Base-by-base conservation (phyloP, 768 basidiomycete genomes). In the Tylopilus intermedius region DNA sequence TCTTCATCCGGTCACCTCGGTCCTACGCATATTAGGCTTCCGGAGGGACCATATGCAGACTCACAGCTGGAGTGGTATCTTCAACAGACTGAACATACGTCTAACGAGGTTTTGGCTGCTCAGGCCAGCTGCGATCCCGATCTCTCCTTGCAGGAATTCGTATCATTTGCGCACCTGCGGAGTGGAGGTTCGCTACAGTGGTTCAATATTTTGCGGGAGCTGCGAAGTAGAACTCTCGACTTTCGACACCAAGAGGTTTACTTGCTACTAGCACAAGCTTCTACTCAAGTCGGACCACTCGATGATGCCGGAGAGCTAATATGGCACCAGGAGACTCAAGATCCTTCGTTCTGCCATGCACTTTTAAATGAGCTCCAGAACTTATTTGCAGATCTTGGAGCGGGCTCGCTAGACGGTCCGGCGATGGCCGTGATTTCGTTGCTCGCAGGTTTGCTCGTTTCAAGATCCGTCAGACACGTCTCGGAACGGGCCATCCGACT, bases 81-180 rank as follows among this genome's bases (percentile, higher is more conserved):
- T 5, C 73, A 5, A 61, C 56, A 14, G 18, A 18, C 18, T 18
- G 18, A 18, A 18, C 74, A 78, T 45, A 71, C 72, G 0, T 65
- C 76, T 1, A 82, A 82, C 45, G 56, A 67, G 15, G 60, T 76
- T 32, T 57, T 82, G 26, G 72, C 74, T 24, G 57, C 62, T 15
- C 80, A 82, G 51, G 54, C 54, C 0, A 61, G 68, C 8, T 79
- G 78, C 50, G 74, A 73, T 5, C 43, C 47, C n/a, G 64, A 72
- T 6, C 61, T 82, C 21, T 69, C 56, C 9, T 54, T 76, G 2
- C 77, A 82, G 24, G 79, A 82, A 49, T 75, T 67, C 32, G 63
- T 73, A 10, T 67, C 74, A 0, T 82, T 79, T 48, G 73, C 71
- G 9, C 64, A 69, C 45, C 54, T 82, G 33, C 76, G 81, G 5